These are phyloP conservation scores for Colletotrichum eremochloae DNA, from an alignment of 2,329 filamentous ascomycete genomes.

Conservation along the genomic window DNA sequence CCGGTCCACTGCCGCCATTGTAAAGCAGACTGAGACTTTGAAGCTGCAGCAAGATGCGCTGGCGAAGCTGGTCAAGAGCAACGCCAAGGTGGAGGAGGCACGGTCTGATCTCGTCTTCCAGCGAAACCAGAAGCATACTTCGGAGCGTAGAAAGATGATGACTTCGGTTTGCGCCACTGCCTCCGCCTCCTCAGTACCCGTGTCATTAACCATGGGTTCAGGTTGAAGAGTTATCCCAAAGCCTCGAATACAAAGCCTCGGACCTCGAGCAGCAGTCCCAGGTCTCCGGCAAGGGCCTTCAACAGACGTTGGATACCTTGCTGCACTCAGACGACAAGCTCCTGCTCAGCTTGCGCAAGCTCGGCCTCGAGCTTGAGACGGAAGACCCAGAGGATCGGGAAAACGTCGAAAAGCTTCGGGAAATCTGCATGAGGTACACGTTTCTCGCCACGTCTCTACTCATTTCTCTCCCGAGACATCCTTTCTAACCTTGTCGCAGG, in stretches of 20 bases:
- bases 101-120: slow-evolving; percentile 53
- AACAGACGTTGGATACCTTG: slow-evolving; percentile 62
- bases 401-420: slow-evolving; percentile 70
- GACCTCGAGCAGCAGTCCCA: slow-evolving; percentile 67
- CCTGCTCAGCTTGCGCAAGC: slow-evolving; percentile 74
- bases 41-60: slow-evolving; percentile 73
- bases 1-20: slow-evolving; percentile 73
- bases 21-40: slow-evolving; percentile 73
- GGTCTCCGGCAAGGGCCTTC: slow-evolving; percentile 59
- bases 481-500: slow-evolving; percentile 48
- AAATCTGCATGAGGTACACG: slow-evolving; percentile 65
- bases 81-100: slow-evolving; percentile 51
- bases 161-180: slow-evolving; percentile 54
- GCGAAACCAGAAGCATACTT: slow-evolving; percentile 55
- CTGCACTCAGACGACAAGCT: slow-evolving; percentile 75
- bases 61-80: slow-evolving; percentile 62
- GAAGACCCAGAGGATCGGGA: slow-evolving; percentile 65
- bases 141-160: slow-evolving; percentile 57
- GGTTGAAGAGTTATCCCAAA: slow-evolving; percentile 64
- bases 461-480: background rate
- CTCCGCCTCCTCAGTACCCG: too few relatives aligned
- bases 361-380: slow-evolving; percentile 71
- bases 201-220: slow-evolving; percentile 44
- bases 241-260: slow-evolving; percentile 59
- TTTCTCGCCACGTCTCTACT: background rate